phyloP scores from a whole-genome alignment of 441 rosid genomes.

The Gossypium lobatum region DNA sequence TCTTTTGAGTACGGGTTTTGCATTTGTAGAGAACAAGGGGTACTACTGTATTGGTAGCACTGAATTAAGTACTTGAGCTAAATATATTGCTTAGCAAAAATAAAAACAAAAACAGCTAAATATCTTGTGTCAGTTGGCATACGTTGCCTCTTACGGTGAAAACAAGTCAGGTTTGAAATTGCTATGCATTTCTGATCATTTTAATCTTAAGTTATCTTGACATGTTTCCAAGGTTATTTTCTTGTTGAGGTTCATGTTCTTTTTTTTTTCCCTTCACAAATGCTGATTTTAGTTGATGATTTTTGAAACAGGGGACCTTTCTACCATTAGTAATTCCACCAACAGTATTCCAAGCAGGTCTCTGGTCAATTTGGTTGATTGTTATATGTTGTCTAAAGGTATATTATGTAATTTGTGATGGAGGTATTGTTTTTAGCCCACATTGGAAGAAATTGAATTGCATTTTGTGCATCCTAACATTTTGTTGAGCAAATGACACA shows the following conservation, averaged over 20 bases:
- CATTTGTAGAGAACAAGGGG: background rate
- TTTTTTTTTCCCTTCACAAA: background rate
- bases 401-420: slow-evolving; percentile 14
- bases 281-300: slow-evolving; percentile 11
- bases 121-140: background rate
- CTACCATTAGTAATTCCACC: slow-evolving; percentile 88
- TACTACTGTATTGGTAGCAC: background rate
- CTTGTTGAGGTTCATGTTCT: background rate
- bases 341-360: slow-evolving; percentile 72
- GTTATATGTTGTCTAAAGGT: slow-evolving; percentile 91
- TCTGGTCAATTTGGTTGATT: slow-evolving; percentile 89
- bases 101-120: background rate
- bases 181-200: background rate
- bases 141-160: background rate
- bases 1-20: background rate
- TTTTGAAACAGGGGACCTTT: slow-evolving; percentile 71
- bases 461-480: slow-evolving; percentile 13
- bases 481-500: slow-evolving; percentile 27
- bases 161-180: background rate
- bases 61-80: background rate
- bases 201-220: background rate
- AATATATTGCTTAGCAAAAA: background rate
- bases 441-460: slow-evolving; percentile 10
- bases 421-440: slow-evolving; percentile 14
- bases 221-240: background rate